phyloP scores from a whole-genome alignment of 108 stramenopile genomes.

The Nannochloropsis gaditana region DNA sequence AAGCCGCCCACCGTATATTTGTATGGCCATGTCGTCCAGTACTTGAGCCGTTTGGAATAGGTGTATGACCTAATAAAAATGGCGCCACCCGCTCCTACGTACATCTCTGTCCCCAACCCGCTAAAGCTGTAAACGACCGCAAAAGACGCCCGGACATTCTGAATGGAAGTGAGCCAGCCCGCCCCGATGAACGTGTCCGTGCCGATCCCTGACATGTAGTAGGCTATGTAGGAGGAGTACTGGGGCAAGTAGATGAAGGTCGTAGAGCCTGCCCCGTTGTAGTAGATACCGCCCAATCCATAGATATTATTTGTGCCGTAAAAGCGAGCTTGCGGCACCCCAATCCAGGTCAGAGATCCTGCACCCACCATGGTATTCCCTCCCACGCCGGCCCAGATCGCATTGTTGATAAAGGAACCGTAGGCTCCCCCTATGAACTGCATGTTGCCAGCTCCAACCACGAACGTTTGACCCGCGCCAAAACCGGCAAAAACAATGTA shows the following conservation, averaged over 20 bases:
- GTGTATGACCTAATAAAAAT: conserved; percentile 6
- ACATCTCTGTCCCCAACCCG: background rate
- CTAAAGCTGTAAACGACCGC: background rate
- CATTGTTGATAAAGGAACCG: background rate
- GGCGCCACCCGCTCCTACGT: conserved; percentile 15
- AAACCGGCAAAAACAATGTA: background rate
- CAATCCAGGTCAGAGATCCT: background rate
- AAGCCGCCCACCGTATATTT: conserved; percentile 1
- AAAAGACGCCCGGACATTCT: background rate
- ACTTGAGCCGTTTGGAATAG: conserved; percentile 7
- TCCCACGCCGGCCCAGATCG: background rate
- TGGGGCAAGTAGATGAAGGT: background rate
- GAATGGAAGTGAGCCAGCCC: conserved; percentile 16
- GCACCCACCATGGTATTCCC: background rate
- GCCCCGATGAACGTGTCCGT: background rate
- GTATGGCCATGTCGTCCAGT: background rate
- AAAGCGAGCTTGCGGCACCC: background rate
- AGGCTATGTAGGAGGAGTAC: background rate
- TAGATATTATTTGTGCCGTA: conserved; percentile 13
- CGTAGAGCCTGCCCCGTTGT: background rate
- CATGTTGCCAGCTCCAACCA: background rate
- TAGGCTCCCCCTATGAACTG: background rate
- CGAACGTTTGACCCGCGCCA: background rate
- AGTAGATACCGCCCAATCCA: background rate
- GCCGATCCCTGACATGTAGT: background rate